These are phyloP conservation scores for Phaeosphaeria sp. DNA, from an alignment of 2,329 filamentous ascomycete genomes.

Conservation along the genomic window DNA sequence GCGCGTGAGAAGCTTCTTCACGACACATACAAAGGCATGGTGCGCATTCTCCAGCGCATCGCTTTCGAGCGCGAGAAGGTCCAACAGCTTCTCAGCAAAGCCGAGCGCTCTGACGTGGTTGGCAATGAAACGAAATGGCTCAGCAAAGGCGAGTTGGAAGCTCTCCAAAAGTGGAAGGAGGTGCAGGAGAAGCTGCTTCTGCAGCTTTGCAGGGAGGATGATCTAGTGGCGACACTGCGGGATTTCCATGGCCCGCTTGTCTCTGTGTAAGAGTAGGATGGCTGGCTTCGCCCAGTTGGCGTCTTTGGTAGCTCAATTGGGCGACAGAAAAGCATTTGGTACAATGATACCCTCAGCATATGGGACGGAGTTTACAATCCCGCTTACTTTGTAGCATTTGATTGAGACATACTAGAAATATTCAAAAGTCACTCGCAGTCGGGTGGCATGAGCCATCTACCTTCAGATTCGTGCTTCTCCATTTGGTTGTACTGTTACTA, in stretches of 20 bases:
- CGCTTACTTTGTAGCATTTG: background rate
- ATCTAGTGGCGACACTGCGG: slow-evolving; percentile 80
- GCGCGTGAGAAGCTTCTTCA: slow-evolving; percentile 75
- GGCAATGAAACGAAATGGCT: slow-evolving; percentile 84
- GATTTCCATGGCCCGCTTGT: slow-evolving; percentile 59
- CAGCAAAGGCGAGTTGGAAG: slow-evolving; percentile 73
- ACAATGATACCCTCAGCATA: slow-evolving; percentile 15
- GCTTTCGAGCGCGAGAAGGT: slow-evolving; percentile 76
- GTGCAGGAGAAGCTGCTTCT: slow-evolving; percentile 74
- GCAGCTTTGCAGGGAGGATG: slow-evolving; percentile 82
- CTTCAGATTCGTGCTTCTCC: background rate
- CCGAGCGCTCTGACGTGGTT: slow-evolving; percentile 83
- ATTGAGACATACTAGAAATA: background rate
- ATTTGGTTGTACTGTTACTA: background rate
- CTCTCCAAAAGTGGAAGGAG: slow-evolving; percentile 67
- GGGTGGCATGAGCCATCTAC: background rate
- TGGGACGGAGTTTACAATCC: slow-evolving; percentile 11
- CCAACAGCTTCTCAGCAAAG: slow-evolving; percentile 76
- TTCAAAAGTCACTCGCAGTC: background rate
- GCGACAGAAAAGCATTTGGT: slow-evolving; percentile 12
- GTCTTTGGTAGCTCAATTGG: background rate
- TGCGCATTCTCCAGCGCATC: slow-evolving; percentile 80
- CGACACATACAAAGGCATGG: slow-evolving; percentile 88
- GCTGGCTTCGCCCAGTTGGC: slow-evolving; percentile 5
- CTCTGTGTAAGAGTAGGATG: slow-evolving; percentile 19